phyloP scores from a whole-genome alignment of 1,139 yeast species.

The Trichomonascaceae sp. region DNA sequence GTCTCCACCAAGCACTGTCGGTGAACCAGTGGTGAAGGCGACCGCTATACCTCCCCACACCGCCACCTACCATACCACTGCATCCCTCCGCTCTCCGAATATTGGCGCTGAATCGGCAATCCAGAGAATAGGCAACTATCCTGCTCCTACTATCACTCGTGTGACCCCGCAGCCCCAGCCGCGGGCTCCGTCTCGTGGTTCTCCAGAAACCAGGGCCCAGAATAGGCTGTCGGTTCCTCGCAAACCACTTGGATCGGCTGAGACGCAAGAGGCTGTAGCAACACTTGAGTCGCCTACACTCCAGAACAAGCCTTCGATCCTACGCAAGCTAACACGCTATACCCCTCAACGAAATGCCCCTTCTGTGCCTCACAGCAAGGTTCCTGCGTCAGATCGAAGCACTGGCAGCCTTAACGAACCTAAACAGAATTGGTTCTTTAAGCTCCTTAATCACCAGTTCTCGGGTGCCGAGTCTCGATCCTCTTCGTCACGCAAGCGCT shows the following conservation, averaged over 20 bases:
- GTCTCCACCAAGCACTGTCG: slow-evolving; percentile 1
- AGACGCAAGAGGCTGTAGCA: neutral
- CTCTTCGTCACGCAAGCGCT: neutral
- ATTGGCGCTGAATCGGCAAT: neutral
- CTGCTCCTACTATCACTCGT: neutral
- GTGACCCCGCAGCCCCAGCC: slow-evolving; percentile 2
- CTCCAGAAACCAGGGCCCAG: too few relatives aligned
- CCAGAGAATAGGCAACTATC: too few relatives aligned
- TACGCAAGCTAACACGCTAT: neutral
- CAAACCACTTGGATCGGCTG: neutral
- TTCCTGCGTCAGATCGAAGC: too few relatives aligned
- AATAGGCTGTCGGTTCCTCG: neutral
- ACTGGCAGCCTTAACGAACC: slow-evolving; percentile 11
- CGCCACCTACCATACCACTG: neutral
- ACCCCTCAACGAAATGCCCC: too few relatives aligned
- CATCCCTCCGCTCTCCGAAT: neutral
- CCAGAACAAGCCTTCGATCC: neutral
- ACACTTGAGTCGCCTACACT: neutral
- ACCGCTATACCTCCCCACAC: neutral
- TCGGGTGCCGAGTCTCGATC: neutral
- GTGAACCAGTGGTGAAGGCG: neutral
- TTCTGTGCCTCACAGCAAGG: too few relatives aligned
- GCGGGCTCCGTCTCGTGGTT: too few relatives aligned
- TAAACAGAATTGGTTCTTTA: slow-evolving; percentile 30
- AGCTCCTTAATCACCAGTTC: slow-evolving; percentile 17